phyloP scores from a whole-genome alignment of 2,329 filamentous ascomycete genomes.

The Orbilia javanica region DNA sequence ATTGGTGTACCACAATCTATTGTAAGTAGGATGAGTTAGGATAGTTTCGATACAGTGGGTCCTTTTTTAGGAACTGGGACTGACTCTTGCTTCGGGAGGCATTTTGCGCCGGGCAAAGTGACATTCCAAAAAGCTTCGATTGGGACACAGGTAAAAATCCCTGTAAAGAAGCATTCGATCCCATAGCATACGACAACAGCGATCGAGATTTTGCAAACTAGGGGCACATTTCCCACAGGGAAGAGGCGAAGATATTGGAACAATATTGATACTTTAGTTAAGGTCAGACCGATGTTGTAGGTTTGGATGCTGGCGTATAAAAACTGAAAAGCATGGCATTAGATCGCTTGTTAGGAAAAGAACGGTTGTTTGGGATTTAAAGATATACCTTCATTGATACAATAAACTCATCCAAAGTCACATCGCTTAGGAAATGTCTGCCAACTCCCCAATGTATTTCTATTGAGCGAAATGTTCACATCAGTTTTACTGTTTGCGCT shows the following conservation, averaged over 20 bases:
- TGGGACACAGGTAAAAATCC: constrained; percentile 20
- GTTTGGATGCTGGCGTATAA: constrained; percentile 25
- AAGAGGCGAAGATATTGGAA: constrained; percentile 26
- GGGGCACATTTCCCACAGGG: background rate
- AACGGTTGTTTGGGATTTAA: too few relatives aligned
- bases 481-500: background rate
- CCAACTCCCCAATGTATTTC: constrained; percentile 25
- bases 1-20: constrained; percentile 57
- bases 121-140: constrained; percentile 24
- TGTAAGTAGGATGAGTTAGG: too few relatives aligned
- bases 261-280: constrained; percentile 21
- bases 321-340: constrained; percentile 2
- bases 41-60: too few relatives aligned
- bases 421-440: constrained; percentile 15
- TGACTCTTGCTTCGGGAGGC: constrained; percentile 9
- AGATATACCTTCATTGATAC: constrained; percentile 26
- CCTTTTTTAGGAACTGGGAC: too few relatives aligned
- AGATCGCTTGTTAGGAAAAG: too few relatives aligned
- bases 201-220: constrained; percentile 6
- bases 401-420: constrained; percentile 3
- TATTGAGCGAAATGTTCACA: background rate
- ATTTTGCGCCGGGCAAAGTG: background rate
- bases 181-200: constrained; percentile 13
- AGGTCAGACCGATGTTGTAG: constrained; percentile 17
- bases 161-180: constrained; percentile 23